Base-by-base conservation (phyloP, 306 rosid species). In the Vigna radiata region DNA sequence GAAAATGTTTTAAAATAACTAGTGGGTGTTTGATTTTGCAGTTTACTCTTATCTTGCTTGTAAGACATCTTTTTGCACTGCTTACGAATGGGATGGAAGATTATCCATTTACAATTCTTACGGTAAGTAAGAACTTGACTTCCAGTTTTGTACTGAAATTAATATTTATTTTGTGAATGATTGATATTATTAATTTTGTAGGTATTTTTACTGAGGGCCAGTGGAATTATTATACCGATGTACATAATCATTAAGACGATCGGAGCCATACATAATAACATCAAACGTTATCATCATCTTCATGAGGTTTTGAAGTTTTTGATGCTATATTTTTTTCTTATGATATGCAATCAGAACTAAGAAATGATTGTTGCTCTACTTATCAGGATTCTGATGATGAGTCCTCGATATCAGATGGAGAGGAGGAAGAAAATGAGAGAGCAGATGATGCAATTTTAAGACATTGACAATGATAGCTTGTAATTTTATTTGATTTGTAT, bases 221-320 rank as follows among this genome's bases (percentile, higher is more conserved):
- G 86, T 39, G 98, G 98, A 44, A 95, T 95, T 49, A 80, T 95
- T 70, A 76, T 95, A 12, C 98, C 98, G 29, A 92, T 95, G 95
- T 89, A 75, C 79, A 61, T 91, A 77, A 67, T 92, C 50, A 81
- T 88, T 70, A 88, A 85, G 76, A 82, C 77, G 21, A 78, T 95
- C 23, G 85, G 91, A 7, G 90, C 87, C 14, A 47, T 92, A 72
- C 98, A 88, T 63, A 79, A 87, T 41, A 89, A 79, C 62, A 36
- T 83, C 53, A 81, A 58, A n/a, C 82, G 79, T 59, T 87, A 77
- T 11, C 74, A 87, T 61, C 68, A 77, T 11, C 74, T 86, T 61
- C 68, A 89, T 60, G 85, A 79, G 90, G 90, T 86, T 62, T 29
- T 9, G 44, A 54, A 63, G 9, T 7, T 44, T 55, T 15, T 29